These are phyloP conservation scores for Hansenula lynferdii DNA, from an alignment of 1,139 yeast species.

Conservation along the genomic window DNA sequence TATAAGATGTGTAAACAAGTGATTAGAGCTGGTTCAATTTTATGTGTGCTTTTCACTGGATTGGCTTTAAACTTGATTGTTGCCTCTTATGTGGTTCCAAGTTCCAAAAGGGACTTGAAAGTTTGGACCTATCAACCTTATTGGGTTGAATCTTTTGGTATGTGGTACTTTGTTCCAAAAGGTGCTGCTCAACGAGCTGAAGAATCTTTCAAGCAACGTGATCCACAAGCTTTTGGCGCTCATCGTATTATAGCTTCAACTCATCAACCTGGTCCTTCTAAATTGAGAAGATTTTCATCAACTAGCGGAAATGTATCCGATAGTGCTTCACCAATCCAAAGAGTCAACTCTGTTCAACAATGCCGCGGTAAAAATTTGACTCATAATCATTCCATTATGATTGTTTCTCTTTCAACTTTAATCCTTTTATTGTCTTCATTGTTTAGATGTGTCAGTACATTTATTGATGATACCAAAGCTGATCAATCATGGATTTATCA, in stretches of 20 bases:
- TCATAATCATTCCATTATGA: slow-evolving; percentile 43
- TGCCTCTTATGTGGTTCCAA: slow-evolving; percentile 50
- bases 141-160: slow-evolving; percentile 66
- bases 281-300: slow-evolving; percentile 14
- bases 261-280: slow-evolving; percentile 15
- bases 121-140: slow-evolving; percentile 68
- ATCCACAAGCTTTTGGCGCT: slow-evolving; percentile 43
- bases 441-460: slow-evolving; percentile 53
- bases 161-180: slow-evolving; percentile 49
- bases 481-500: slow-evolving; percentile 37
- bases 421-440: slow-evolving; percentile 52
- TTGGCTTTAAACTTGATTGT: slow-evolving; percentile 46
- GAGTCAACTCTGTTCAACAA: slow-evolving; percentile 23
- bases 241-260: slow-evolving; percentile 37
- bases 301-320: slow-evolving; percentile 21
- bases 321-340: slow-evolving; percentile 13
- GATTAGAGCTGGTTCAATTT: slow-evolving; percentile 51
- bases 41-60: slow-evolving; percentile 54
- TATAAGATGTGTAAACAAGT: slow-evolving; percentile 52
- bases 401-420: slow-evolving; percentile 47
- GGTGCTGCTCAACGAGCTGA: slow-evolving; percentile 47
- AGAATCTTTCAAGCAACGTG: slow-evolving; percentile 46
- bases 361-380: slow-evolving; percentile 28
- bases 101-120: slow-evolving; percentile 49
- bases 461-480: slow-evolving; percentile 31